Evolutionary conservation across 1,284 basidiomycete species (phyloP).

Genomic region (Irpex sp.): DNA sequence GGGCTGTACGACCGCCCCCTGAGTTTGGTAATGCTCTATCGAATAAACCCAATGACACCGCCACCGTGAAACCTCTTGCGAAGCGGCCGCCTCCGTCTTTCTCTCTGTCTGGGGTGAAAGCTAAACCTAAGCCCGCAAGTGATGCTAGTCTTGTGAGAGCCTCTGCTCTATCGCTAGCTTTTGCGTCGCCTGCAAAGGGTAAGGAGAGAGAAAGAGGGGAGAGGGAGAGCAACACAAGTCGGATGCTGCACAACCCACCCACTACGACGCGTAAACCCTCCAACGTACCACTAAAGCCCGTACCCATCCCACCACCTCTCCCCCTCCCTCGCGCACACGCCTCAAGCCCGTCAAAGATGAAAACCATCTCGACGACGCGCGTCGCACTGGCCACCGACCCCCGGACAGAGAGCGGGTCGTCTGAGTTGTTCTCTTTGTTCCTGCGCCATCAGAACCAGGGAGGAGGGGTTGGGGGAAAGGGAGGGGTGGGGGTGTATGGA

Average conservation of each 20-base stretch:
- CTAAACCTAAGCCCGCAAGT: too few species aligned
- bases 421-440: conserved; percentile 39
- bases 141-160: neutral
- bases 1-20: too few species aligned
- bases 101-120: too few species aligned
- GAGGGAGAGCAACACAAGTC: neutral
- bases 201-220: neutral
- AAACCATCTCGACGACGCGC: conserved; percentile 40
- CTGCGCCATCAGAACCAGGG: conserved; percentile 11
- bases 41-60: too few species aligned
- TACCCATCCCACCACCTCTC: conserved; percentile 1
- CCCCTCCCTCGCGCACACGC: neutral
- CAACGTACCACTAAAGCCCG: neutral
- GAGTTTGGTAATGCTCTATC: too few species aligned
- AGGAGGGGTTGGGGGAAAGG: too few species aligned
- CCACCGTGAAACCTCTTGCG: too few species aligned
- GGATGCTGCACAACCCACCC: conserved; percentile 1
- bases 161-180: neutral
- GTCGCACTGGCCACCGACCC: conserved; percentile 40
- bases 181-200: neutral
- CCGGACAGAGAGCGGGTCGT: conserved; percentile 36
- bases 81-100: too few species aligned
- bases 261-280: neutral
- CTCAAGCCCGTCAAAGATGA: conserved; percentile 29
- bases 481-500: conserved; percentile 16